phyloP scores from a whole-genome alignment of 768 basidiomycete genomes.

The Hericium alpestre region DNA sequence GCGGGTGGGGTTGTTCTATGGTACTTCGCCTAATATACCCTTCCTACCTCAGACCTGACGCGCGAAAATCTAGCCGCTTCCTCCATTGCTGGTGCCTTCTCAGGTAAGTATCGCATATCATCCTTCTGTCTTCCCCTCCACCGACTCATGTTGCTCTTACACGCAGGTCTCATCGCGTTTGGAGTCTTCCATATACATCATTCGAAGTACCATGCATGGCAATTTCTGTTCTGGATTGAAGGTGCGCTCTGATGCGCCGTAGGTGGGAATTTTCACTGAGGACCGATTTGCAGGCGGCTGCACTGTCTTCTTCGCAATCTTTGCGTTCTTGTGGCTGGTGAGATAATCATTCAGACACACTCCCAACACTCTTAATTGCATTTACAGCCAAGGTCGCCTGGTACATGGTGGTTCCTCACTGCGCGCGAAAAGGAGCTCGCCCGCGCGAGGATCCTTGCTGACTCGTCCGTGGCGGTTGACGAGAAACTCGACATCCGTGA shows the following conservation, averaged over 20 bases:
- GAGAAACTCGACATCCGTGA: background rate
- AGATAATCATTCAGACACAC: background rate
- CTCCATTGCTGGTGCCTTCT: background rate
- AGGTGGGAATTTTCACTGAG: background rate
- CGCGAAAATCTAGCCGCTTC: background rate
- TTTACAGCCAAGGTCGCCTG: background rate
- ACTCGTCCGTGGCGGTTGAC: background rate
- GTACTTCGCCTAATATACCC: background rate
- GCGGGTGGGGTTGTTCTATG: background rate
- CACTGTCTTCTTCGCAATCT: background rate
- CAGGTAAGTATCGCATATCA: background rate
- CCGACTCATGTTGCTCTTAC: background rate
- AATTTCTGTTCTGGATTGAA: background rate
- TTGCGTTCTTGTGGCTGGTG: background rate
- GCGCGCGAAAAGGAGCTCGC: background rate
- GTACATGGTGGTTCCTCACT: background rate
- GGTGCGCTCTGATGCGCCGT: background rate
- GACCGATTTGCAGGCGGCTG: background rate
- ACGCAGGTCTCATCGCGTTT: background rate
- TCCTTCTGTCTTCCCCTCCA: background rate
- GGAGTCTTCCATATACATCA: background rate
- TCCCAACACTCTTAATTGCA: background rate
- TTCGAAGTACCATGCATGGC: background rate
- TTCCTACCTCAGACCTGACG: too few species aligned
- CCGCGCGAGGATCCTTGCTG: background rate